Evolutionary conservation across 1,284 basidiomycete genomes (phyloP).

Genomic region (Malassezia dermatis): DNA sequence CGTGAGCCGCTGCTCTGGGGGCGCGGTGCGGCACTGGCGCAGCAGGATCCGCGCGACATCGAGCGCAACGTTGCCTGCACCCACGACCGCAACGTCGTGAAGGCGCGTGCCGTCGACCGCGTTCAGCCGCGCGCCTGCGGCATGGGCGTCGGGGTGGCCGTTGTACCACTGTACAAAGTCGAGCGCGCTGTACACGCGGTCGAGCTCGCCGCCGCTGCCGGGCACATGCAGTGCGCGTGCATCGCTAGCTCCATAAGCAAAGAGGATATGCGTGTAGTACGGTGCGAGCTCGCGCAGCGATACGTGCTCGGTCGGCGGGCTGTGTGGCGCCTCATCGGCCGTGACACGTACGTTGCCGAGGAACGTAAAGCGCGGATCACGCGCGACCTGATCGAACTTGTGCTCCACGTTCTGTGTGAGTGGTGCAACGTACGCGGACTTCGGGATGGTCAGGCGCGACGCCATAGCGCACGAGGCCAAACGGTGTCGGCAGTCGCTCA

Average conservation of each 20-base stretch:
- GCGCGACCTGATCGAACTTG: constrained; percentile 65
- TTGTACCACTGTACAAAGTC: constrained; percentile 96
- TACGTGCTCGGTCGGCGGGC: constrained; percentile 4
- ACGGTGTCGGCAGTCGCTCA: constrained; percentile 84
- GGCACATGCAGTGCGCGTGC: constrained; percentile 48
- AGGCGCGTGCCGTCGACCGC: constrained; percentile 25
- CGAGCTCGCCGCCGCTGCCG: constrained; percentile 51
- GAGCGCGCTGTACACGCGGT: constrained; percentile 64
- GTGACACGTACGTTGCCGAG: constrained; percentile 84
- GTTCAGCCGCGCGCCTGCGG: not conserved
- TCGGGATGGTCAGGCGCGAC: constrained; percentile 98
- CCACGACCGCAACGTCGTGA: constrained; percentile 69
- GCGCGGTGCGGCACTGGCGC: constrained; percentile 35
- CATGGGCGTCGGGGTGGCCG: constrained; percentile 60
- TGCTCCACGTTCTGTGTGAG: constrained; percentile 75
- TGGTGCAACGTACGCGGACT: constrained; percentile 51
- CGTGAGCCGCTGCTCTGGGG: constrained; percentile 54
- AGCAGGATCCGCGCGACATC: constrained; percentile 87
- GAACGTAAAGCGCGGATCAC: constrained; percentile 49
- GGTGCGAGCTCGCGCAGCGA: constrained; percentile 56
- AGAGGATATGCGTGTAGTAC: constrained; percentile 69
- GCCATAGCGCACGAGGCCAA: constrained; percentile 87
- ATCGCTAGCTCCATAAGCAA: constrained; percentile 69
- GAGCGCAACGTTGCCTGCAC: constrained; percentile 90
- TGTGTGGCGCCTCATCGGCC: not conserved